Conservation (phyloP, 2,329 filamentous ascomycete species). For the Aureobasidium sp. region DNA sequence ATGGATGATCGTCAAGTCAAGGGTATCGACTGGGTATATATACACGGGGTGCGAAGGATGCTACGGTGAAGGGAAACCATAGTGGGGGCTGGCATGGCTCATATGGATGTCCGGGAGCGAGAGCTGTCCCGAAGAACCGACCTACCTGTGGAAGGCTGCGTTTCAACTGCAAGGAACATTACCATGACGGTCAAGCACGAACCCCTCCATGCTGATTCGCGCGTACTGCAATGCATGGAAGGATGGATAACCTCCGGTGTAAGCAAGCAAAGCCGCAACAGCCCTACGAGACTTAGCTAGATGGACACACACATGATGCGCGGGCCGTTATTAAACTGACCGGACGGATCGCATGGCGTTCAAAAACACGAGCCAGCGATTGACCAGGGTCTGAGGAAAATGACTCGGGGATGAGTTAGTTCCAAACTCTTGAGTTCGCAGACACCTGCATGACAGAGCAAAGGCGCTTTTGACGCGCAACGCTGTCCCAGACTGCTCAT, state of each 20-base stretch:
- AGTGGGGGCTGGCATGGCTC: constrained; percentile 8
- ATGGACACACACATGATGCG: constrained; percentile 11
- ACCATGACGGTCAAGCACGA: constrained; percentile 6
- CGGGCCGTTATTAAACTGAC: constrained; percentile 11
- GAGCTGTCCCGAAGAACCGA: constrained; percentile 3
- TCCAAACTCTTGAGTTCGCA: constrained; percentile 8
- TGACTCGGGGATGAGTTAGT: constrained; percentile 2
- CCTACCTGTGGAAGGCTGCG: constrained; percentile 8
- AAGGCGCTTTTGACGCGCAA: background rate
- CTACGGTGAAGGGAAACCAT: constrained; percentile 2
- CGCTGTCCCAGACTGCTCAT: background rate
- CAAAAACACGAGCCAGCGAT: background rate
- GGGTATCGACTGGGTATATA: constrained; percentile 9
- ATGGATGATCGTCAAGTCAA: constrained; percentile 4
- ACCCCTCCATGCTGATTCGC: constrained; percentile 3
- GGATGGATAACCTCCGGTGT: background rate
- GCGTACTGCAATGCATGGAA: constrained; percentile 7
- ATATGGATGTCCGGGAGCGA: constrained; percentile 2
- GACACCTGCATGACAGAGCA: constrained; percentile 9
- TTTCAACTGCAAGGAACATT: constrained; percentile 10
- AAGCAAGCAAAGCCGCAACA: constrained; percentile 7
- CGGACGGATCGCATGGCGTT: constrained; percentile 3
- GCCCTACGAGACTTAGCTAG: constrained; percentile 5
- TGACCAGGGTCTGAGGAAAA: constrained; percentile 1
- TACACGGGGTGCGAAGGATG: constrained; percentile 2